phyloP scores from a whole-genome alignment of 2,329 filamentous ascomycete genomes.

The Aspergillus fumigatiaffinis region DNA sequence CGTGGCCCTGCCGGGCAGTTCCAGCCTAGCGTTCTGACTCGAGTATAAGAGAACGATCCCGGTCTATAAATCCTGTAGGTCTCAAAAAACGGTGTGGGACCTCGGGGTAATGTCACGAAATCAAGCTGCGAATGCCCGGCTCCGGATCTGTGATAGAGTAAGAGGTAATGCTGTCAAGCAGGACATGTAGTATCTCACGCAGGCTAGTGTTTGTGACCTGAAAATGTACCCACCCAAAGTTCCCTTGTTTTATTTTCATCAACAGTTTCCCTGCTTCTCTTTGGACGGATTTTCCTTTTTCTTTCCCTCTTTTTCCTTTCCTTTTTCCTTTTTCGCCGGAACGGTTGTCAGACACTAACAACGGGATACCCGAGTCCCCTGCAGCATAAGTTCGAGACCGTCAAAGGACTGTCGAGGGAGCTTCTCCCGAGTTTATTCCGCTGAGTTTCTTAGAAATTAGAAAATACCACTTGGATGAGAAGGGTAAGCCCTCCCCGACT shows the following conservation, averaged over 20 bases:
- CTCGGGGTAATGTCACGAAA: neutral
- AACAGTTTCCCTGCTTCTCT: slow-evolving; percentile 1
- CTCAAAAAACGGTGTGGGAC: slow-evolving; percentile 5
- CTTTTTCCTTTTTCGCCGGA: neutral
- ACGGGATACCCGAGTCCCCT: neutral
- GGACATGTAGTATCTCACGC: neutral
- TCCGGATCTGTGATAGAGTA: neutral
- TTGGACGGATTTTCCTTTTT: neutral
- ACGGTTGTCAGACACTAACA: neutral
- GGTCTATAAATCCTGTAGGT: slow-evolving; percentile 1
- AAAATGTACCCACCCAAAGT: neutral
- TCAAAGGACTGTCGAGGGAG: slow-evolving; percentile 1
- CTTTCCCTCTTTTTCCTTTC: neutral
- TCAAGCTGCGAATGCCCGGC: neutral
- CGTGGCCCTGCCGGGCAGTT: slow-evolving; percentile 12
- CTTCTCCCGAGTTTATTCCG: slow-evolving; percentile 10
- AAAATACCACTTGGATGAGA: neutral
- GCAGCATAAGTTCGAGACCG: neutral
- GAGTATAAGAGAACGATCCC: slow-evolving; percentile 9
- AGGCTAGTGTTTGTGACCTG: neutral
- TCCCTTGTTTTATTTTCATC: neutral
- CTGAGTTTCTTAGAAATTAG: neutral
- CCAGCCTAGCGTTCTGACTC: slow-evolving; percentile 15
- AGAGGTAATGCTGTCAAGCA: neutral
- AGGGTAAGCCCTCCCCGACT: slow-evolving; percentile 3